Base-by-base conservation (phyloP, 768 basidiomycete genomes). In the Rhodotorula graminis region DNA sequence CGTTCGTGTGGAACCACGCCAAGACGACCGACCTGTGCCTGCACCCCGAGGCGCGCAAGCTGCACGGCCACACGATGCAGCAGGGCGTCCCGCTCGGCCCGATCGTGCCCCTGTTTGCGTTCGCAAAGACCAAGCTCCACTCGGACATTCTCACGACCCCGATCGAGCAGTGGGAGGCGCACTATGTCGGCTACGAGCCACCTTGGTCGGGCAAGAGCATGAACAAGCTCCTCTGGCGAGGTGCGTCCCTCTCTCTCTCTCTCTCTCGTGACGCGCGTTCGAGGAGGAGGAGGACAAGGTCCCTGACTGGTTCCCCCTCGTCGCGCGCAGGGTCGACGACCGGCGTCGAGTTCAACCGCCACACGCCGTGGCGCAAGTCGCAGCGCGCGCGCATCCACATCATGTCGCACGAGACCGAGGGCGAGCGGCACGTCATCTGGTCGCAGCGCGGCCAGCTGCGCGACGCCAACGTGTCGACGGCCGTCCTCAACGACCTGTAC, bases 61-160 rank as follows among this genome's bases (percentile, higher is more conserved):
- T 78, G 1, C 78, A 79, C 67, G 78, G 78, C 18, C 73, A 77
- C 68, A 79, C 77, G 61, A 61, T 71, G 61, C 64, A 71, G 40
- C 75, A 74, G 33, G 74, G 75, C 27, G 73, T 77, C 5, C 74
- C 70, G 0, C 64, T 76, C 60, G 72, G 73, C 18, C 75, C 75
- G 18, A 61, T 79, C 65, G 77, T 79, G 5, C 78, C 78, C 11
- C 86, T 99, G 44, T 90, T 99, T 81, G 92, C 92, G 11, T 94
- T 94, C 2, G 91, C 93, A 0, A 92, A 90, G 78, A 88, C 89
- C 0, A 82, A 82, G 42, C 93, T 94, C 0, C 97, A 89, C 79
- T 82, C 87, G 75, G 96, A 98, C 78, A 92, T 99, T 74, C 84
- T 90, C 63, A 91, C 96, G 71, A 94, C 94, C 0, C 93, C 91